phyloP scores from a whole-genome alignment of 2,329 filamentous ascomycete genomes.

The Rhinocladiella similis region DNA sequence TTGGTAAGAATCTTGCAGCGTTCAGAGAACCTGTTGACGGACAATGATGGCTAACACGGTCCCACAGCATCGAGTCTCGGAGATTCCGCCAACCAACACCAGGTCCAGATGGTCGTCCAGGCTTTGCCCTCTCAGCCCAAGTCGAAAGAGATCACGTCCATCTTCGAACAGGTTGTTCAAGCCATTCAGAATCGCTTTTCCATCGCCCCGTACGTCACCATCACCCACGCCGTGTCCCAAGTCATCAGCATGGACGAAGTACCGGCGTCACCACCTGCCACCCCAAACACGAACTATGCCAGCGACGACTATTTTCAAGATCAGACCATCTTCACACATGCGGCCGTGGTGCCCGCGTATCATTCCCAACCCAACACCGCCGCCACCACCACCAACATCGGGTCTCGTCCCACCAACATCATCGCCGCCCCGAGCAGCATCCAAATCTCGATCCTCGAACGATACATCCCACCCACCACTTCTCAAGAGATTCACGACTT shows the following conservation, averaged over 20 bases:
- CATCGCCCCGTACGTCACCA: constrained; percentile 59
- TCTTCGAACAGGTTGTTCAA: constrained; percentile 57
- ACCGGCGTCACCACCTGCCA: constrained; percentile 63
- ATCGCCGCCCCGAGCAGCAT: constrained; percentile 62
- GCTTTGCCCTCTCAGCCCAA: constrained; percentile 54
- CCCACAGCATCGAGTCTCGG: constrained; percentile 11
- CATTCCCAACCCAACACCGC: constrained; percentile 54
- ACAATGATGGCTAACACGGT: constrained; percentile 6
- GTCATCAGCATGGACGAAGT: constrained; percentile 61
- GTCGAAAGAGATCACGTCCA: constrained; percentile 37
- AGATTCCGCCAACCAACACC: constrained; percentile 33
- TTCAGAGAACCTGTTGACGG: not conserved
- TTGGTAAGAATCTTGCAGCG: constrained; percentile 9
- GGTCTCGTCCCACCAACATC: constrained; percentile 53
- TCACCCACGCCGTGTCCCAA: constrained; percentile 63
- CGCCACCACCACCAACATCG: constrained; percentile 39
- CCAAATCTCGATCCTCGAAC: constrained; percentile 62
- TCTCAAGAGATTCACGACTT: constrained; percentile 59
- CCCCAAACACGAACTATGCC: constrained; percentile 50
- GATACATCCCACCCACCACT: constrained; percentile 65
- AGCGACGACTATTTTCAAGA: constrained; percentile 61
- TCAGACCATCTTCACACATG: constrained; percentile 60
- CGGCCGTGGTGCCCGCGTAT: constrained; percentile 60
- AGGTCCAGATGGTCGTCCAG: constrained; percentile 59
- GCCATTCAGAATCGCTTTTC: constrained; percentile 53